phyloP scores from a whole-genome alignment of 108 stramenopile species.

The Skeletonema potamos region DNA sequence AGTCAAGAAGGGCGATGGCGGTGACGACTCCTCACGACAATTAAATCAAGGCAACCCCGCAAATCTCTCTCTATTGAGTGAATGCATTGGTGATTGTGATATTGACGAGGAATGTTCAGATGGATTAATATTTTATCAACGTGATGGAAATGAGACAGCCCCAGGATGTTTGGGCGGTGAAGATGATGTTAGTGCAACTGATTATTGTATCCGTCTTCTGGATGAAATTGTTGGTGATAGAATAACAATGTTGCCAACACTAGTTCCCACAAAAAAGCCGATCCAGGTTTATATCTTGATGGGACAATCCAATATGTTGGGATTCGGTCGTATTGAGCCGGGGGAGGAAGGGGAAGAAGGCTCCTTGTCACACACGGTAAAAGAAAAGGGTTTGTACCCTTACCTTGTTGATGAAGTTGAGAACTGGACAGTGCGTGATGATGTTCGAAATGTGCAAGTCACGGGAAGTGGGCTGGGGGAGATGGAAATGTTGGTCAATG shows the following conservation, averaged over 20 bases:
- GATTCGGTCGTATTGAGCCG: constrained; percentile 26
- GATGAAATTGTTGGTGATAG: too few species aligned
- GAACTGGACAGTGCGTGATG: neutral
- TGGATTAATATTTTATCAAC: neutral
- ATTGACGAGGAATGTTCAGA: neutral
- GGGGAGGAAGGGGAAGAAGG: neutral
- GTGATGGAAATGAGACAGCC: neutral
- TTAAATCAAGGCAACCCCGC: too few species aligned
- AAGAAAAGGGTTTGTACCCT: neutral
- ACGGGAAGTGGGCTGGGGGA: neutral
- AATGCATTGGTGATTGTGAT: neutral
- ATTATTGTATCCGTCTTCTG: neutral
- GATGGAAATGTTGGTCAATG: constrained; percentile 18
- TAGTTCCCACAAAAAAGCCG: constrained; percentile 8
- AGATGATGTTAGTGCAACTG: neutral
- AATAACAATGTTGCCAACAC: too few species aligned
- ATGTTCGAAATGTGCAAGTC: neutral
- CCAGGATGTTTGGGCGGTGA: neutral
- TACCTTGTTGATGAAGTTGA: neutral
- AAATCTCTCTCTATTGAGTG: neutral
- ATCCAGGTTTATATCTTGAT: constrained; percentile 42
- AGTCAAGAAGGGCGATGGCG: too few species aligned
- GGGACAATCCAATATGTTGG: constrained; percentile 52
- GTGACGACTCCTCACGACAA: too few species aligned
- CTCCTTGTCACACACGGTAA: neutral